Conservation (phyloP, 2,329 filamentous ascomycete species). For the Herpotrichia juniperi region DNA sequence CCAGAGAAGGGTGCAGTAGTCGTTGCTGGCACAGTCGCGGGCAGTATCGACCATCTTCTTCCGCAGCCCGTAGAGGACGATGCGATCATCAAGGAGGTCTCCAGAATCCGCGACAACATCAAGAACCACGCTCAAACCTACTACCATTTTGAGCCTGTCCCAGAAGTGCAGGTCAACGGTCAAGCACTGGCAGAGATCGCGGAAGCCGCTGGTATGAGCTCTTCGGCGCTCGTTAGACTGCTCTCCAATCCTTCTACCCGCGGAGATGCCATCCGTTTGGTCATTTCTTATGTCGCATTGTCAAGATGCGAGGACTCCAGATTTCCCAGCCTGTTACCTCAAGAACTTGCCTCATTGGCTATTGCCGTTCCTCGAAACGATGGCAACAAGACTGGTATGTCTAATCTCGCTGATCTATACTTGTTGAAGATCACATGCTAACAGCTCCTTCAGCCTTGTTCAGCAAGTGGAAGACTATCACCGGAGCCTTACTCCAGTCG, state of each 20-base stretch:
- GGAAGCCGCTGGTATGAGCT: constrained; percentile 12
- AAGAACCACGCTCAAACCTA: constrained; percentile 31
- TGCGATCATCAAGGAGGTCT: constrained; percentile 21
- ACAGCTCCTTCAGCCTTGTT: constrained; percentile 20
- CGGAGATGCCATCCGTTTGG: constrained; percentile 17
- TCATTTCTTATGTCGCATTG: constrained; percentile 24
- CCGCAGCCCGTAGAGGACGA: no score
- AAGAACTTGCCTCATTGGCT: constrained; percentile 10
- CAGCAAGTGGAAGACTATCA: constrained; percentile 35
- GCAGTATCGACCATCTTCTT: no score
- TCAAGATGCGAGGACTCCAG: constrained; percentile 18
- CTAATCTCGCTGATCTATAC: not conserved
- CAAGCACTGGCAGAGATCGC: constrained; percentile 12
- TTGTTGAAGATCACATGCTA: constrained; percentile 6
- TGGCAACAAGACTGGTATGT: constrained; percentile 7
- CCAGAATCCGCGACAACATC: constrained; percentile 31
- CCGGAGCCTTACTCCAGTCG: constrained; percentile 22
- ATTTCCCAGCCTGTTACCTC: constrained; percentile 20
- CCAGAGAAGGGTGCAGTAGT: not conserved
- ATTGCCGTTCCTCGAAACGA: not conserved
- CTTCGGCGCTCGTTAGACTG: constrained; percentile 7
- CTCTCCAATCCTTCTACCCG: constrained; percentile 16
- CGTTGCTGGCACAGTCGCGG: no score
- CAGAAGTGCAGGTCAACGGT: constrained; percentile 9
- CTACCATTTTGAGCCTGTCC: constrained; percentile 18